Percentiles rank a stretch among this genome's conserved stretches.
These are phyloP conservation scores for Sporothrix pseudoabietina DNA, from an alignment of 2,329 filamentous ascomycete species.

Conservation along the genomic window DNA sequence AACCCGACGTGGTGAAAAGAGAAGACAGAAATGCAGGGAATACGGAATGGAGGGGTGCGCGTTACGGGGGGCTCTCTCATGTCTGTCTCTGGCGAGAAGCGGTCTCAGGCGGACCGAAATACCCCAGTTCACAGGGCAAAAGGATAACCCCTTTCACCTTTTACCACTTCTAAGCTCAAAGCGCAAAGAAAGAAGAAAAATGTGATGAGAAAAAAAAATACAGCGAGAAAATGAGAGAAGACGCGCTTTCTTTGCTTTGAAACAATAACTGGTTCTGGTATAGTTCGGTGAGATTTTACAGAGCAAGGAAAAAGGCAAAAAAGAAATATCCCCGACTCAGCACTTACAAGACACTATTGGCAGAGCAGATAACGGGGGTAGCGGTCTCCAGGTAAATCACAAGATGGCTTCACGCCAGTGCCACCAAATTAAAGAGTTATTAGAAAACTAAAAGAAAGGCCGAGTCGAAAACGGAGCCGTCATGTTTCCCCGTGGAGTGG, in stretches of 20 bases:
- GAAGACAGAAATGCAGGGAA: neutral
- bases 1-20: neutral
- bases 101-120: constrained; percentile 19
- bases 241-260: neutral
- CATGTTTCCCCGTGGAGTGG: neutral
- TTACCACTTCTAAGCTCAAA: neutral
- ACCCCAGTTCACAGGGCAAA: constrained; percentile 3
- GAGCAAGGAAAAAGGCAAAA: neutral
- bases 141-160: neutral
- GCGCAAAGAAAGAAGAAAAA: neutral
- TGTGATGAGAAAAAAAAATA: neutral
- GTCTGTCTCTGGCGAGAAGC: neutral
- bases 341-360: neutral
- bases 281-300: neutral
- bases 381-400: constrained; percentile 12
- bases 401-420: constrained; percentile 5
- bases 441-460: neutral
- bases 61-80: neutral
- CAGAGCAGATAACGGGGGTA: constrained; percentile 14
- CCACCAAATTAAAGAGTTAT: neutral
- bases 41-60: constrained; percentile 14
- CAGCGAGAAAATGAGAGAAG: neutral
- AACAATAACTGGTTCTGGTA: neutral
- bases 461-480: neutral
- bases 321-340: neutral